Evolutionary conservation across 768 basidiomycete species (phyloP), one percentile per base, ranked within the genome.

Genomic region (Antrodiella citrinella): DNA sequence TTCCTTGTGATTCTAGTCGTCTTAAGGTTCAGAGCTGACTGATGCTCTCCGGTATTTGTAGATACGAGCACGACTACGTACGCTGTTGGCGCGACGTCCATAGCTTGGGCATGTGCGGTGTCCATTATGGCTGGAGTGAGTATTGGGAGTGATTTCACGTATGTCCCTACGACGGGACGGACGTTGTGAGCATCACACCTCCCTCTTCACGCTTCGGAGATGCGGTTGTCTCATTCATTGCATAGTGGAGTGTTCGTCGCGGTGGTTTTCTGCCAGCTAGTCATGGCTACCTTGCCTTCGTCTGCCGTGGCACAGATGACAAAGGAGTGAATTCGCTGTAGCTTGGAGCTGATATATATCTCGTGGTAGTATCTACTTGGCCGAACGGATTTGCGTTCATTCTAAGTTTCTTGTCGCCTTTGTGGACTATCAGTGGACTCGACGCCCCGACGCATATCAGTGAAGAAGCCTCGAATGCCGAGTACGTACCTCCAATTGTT

Each of bases 391-490:
- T 67, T 48, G 71, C 73, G 0, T 75, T 73, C 54, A 63, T 72
- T 47, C 54, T 73, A 10, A 67, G 67, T 22, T 72, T 71, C 55
- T 53, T 73, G 13, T 70, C 72, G 0, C 72, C 73, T 0, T 58
- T 72, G 1, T 75, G 73, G 73, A 72, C 72, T 2, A 73, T 74
- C 35, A 67, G 72, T 69, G 62, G 59, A 3, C 78, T 77, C 56
- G 82, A 85, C 59, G 74, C 75, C 0, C 72, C 70, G 45, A 77
- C 85, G 0, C 82, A 85, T 54, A 83, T 86, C 49, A 81, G 80
- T 46, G 84, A 85, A 59, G 84, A 85, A 60, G 81, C 81, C 1
- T 71, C 75, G 0, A 89, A 89, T 55, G 85, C 86, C 7, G 15
- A 15, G 30, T 35, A 15, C 30, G 30, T 35, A 15, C 7, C 30